Base-by-base conservation (phyloP, 345 rosid genomes). In the Stellera chamaejasme region DNA sequence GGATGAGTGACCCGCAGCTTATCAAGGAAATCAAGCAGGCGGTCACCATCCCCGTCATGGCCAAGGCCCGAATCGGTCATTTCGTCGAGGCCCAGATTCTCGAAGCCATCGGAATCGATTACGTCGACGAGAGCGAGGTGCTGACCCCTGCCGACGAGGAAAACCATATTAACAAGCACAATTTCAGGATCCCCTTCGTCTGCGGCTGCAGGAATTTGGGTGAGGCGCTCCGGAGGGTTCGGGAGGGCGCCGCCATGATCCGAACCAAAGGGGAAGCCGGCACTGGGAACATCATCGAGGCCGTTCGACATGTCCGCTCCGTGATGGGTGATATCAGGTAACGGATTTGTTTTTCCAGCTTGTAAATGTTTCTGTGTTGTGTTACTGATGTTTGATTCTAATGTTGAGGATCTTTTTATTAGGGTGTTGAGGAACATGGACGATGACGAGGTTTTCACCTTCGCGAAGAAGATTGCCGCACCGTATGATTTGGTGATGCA, bases 181-280 rank as follows among this genome's bases (percentile, higher is more conserved):
- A 88, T 19, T 88, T 85, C 72, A 61, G 82, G 28, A 73, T 82
- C 50, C 96, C 96, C 2, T 88, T 90, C 58, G 95, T 90, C 4
- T 88, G 96, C 39, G 93, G 90, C 1, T 88, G 93, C 68, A 72
- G 95, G 27, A 88, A 85, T 39, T 69, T 88, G 27, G 96, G 96
- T 5, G 93, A 88, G 55, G 96, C 94, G 2, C 69, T 88, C 43
- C 48, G 93, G 25, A 52, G 93, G 62, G 76, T 85, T 54, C 83
- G 88, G 4, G 96, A 88, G 59, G 90, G 93, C 5, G 88, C 96
- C 0, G 90, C 90, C 1, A 88, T 88, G 96, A 88, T 88, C 27
- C 65, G 96, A 13, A 88, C 96, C 13, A 85, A 88, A 57, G 96
- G 94, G 0, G 94, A 88, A 61, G 96, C 93, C 0, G 96, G 96